A percentile compares a stretch with the other conserved stretches of the same genome.
phyloP scores from a whole-genome alignment of 2,329 filamentous ascomycete species.

The Colletotrichum sidae region DNA sequence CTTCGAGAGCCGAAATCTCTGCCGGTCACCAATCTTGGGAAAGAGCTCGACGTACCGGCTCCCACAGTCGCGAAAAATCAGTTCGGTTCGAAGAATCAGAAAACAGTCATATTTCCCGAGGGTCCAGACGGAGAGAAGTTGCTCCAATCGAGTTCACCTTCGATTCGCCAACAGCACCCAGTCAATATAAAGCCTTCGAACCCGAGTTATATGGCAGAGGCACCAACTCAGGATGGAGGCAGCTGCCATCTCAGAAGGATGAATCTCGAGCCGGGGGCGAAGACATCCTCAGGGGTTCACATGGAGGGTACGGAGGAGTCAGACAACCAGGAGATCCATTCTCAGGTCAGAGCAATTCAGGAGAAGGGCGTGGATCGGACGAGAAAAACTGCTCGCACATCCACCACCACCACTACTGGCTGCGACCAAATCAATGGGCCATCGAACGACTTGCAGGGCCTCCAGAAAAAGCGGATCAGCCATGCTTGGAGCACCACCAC shows the following conservation, averaged over 20 bases:
- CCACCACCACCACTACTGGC: conserved; percentile 73
- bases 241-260: conserved; percentile 1
- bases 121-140: conserved; percentile 50
- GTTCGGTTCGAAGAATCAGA: conserved; percentile 7
- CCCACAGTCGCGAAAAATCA: not conserved
- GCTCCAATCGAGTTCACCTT: conserved; percentile 49
- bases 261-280: not conserved
- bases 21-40: not conserved
- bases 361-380: conserved; percentile 12
- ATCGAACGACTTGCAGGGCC: conserved; percentile 13
- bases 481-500: conserved; percentile 21
- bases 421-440: conserved; percentile 46
- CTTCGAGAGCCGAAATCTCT: not conserved
- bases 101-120: not conserved
- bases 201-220: conserved; percentile 28
- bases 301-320: too few species aligned
- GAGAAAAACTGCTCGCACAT: conserved; percentile 63
- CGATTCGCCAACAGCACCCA: conserved; percentile 43
- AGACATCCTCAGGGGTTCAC: not conserved
- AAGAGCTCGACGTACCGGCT: not conserved
- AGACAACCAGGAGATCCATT: not conserved
- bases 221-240: not conserved
- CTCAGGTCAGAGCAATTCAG: not conserved
- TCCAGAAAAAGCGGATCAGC: conserved; percentile 10
- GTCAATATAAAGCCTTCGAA: conserved; percentile 31